Base-by-base conservation (phyloP, 2,329 filamentous ascomycete species). In the Monilinia fructigena region DNA sequence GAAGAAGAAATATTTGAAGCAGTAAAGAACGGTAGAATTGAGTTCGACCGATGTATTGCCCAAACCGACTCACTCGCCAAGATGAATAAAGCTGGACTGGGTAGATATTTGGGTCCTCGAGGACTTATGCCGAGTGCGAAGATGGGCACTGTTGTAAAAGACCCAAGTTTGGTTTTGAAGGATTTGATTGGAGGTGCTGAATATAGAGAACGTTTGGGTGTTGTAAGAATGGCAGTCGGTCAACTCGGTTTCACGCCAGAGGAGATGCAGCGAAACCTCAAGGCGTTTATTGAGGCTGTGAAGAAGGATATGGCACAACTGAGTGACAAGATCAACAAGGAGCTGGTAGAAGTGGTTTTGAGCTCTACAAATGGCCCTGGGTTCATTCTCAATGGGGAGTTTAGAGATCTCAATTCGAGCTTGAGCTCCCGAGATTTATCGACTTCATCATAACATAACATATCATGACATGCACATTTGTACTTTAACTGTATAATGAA, bases 71-170 rank as follows among this genome's bases (percentile, higher is more conserved):
- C 89, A 72, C 82, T 95, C 72, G 83, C 85, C 63, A 92, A 90
- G 66, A 81, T 99, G 74, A 90, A 89, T 76, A 93, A 95, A 81
- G 89, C 93, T 47, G 86, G 85, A 0, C 78, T 99, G 70, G 94
- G 90, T 70, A 85, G 89, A 71, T 84, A 97, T 54, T 82, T 99
- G 26, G 95, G 95, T 74, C 95, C 96, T 55, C 89, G 86, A 78
- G 93, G 93, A 3, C 79, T 99, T 75, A 98, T 99, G 95, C 95
- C 95, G 7, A 96, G 86, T 77, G 80, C 85, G 68, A 97, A 97
- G 82, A 87, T 87, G 69, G 93, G 92, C 70, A 98, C 95, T 0
- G 90, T 99, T 66, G 92, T 96, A 31, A 89, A 85, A 75, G 90
- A 96, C 76, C 85, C 97, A 20, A 84, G 84, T 64, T 78, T 82